Conservation (phyloP, 2,329 filamentous ascomycete genomes). For the Akanthomyces muscarius region DNA sequence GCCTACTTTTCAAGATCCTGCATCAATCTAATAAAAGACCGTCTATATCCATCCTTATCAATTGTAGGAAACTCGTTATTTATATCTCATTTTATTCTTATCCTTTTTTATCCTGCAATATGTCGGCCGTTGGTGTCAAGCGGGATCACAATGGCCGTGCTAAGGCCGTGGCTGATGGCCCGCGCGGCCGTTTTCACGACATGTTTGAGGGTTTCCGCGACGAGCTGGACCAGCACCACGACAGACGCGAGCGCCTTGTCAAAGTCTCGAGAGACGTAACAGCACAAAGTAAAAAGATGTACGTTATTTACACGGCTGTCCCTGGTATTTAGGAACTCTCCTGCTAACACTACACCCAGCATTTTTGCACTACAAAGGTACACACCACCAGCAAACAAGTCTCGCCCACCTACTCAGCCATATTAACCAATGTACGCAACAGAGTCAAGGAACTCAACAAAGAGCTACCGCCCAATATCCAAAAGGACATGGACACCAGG, state of each 20-base stretch:
- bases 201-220: slow-evolving; percentile 85
- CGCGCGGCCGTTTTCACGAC: slow-evolving; percentile 50
- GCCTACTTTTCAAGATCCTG: not conserved
- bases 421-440: slow-evolving; percentile 5
- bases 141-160: slow-evolving; percentile 48
- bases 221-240: slow-evolving; percentile 91
- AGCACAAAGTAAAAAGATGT: slow-evolving; percentile 96
- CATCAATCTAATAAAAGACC: not conserved
- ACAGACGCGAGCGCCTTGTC: slow-evolving; percentile 82
- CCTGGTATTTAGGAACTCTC: not conserved
- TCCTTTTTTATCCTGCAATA: slow-evolving; percentile 11
- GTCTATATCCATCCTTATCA: not conserved
- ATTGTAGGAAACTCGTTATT: not conserved
- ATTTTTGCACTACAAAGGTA: slow-evolving; percentile 35
- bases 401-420: not conserved
- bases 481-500: slow-evolving; percentile 65
- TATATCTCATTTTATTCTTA: not conserved
- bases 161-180: slow-evolving; percentile 35
- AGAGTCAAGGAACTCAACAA: slow-evolving; percentile 62
- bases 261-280: slow-evolving; percentile 93
- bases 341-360: slow-evolving; percentile 16
- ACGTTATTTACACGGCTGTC: slow-evolving; percentile 43
- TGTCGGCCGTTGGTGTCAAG: slow-evolving; percentile 46
- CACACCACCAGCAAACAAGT: not conserved
- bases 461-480: slow-evolving; percentile 63